phyloP scores from a whole-genome alignment of 768 basidiomycete species.

The Amanita thiersii region DNA sequence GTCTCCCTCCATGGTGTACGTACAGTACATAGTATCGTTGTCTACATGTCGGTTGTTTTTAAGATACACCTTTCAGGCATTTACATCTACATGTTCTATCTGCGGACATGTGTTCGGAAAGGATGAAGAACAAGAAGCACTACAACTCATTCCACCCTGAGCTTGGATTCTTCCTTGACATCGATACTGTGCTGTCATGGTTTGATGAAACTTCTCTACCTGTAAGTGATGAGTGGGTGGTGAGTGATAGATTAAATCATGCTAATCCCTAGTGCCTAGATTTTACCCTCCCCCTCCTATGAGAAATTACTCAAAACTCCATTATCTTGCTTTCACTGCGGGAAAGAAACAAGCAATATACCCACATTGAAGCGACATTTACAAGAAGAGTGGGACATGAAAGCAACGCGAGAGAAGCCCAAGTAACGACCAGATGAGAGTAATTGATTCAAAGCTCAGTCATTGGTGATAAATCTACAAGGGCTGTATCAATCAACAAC shows the following conservation, averaged over 20 bases:
- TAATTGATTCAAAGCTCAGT: constrained; percentile 23
- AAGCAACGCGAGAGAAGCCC: constrained; percentile 32
- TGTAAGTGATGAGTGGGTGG: too few species aligned
- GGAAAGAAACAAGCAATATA: constrained; percentile 55
- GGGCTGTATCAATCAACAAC: not conserved
- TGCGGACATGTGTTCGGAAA: constrained; percentile 59
- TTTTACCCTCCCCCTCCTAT: constrained; percentile 29
- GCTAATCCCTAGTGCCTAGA: too few species aligned
- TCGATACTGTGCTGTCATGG: constrained; percentile 77
- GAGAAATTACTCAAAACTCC: constrained; percentile 61
- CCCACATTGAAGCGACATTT: constrained; percentile 71
- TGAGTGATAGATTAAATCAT: constrained; percentile 21
- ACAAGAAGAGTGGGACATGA: constrained; percentile 60
- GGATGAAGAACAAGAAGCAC: constrained; percentile 82
- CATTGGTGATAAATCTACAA: constrained; percentile 6
- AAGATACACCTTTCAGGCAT: constrained; percentile 39
- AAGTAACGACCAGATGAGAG: constrained; percentile 26
- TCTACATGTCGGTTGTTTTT: not conserved
- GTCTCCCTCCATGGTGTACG: constrained; percentile 79
- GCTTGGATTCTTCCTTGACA: constrained; percentile 73
- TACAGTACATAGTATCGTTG: constrained; percentile 12
- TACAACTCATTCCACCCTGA: constrained; percentile 88
- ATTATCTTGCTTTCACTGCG: constrained; percentile 68
- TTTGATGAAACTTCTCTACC: constrained; percentile 55
- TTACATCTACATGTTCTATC: constrained; percentile 84